These are phyloP conservation scores for Linnemannia elongata DNA, from an alignment of 192 early-diverging fungal genomes.

Conservation along the genomic window DNA sequence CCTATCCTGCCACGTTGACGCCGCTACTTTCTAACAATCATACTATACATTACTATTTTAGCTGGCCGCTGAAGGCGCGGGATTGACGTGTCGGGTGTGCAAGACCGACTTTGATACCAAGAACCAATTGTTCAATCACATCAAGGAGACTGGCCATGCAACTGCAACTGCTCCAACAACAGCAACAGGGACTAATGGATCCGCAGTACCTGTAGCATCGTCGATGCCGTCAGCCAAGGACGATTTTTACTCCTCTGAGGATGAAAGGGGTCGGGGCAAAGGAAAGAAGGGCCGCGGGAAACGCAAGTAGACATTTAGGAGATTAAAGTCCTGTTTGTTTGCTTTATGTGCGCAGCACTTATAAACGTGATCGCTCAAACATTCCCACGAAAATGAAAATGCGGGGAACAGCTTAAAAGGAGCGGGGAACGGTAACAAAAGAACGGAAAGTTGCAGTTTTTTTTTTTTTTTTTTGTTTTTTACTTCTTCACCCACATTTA, in stretches of 20 bases:
- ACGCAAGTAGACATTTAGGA: constrained; percentile 23
- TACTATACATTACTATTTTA: constrained; percentile 39
- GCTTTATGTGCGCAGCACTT: not conserved
- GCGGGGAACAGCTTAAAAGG: no score
- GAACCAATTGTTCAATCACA: constrained; percentile 91
- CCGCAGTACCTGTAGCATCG: not conserved
- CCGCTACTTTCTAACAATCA: not conserved
- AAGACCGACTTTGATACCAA: constrained; percentile 75
- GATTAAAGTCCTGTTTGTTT: not conserved
- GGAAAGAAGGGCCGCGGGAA: constrained; percentile 58
- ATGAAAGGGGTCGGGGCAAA: constrained; percentile 39
- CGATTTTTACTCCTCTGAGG: constrained; percentile 36
- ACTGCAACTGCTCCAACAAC: constrained; percentile 48
- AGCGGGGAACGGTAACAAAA: not conserved
- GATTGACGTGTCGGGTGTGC: constrained; percentile 85
- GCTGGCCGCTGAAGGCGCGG: constrained; percentile 50
- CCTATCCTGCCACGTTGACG: no score
- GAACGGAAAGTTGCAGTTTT: not conserved
- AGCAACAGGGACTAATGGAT: not conserved
- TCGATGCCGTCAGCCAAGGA: not conserved
- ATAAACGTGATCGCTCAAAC: not conserved
- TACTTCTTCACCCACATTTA: not conserved
- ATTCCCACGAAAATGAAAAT: not conserved
- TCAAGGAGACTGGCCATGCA: constrained; percentile 90
- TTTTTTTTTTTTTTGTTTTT: no score